phyloP scores from a whole-genome alignment of 202 grass and related monocot genomes.

The Saccharum hybrid region DNA sequence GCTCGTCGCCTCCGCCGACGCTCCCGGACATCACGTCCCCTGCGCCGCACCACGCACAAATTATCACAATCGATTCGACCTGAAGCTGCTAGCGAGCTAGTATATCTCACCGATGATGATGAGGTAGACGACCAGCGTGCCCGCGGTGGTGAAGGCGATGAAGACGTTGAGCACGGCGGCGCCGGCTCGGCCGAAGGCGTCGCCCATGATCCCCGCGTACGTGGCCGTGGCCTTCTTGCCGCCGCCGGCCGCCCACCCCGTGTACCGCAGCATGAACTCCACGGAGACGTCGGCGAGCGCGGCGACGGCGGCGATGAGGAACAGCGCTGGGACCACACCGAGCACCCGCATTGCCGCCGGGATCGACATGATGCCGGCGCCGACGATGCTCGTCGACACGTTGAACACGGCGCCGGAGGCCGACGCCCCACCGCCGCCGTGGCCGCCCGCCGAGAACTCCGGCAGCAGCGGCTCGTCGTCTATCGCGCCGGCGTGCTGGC shows the following conservation, averaged over 20 bases:
- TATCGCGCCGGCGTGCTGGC: background rate
- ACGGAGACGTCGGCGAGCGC: constrained; percentile 65
- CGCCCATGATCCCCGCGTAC: constrained; percentile 77
- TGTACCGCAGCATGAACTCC: constrained; percentile 80
- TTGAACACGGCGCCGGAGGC: constrained; percentile 83
- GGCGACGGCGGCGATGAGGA: constrained; percentile 55
- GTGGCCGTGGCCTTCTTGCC: background rate
- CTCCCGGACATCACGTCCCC: constrained; percentile 88
- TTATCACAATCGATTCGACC: background rate
- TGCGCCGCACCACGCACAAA: background rate
- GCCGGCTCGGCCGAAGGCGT: constrained; percentile 67
- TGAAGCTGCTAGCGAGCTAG: background rate
- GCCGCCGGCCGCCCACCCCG: constrained; percentile 40
- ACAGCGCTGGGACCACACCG: constrained; percentile 62
- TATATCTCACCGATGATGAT: constrained; percentile 77
- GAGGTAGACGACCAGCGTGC: constrained; percentile 83
- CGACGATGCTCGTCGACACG: constrained; percentile 82
- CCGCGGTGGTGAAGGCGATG: constrained; percentile 65
- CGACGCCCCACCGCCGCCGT: constrained; percentile 41
- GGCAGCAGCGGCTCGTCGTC: constrained; percentile 57
- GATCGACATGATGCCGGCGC: constrained; percentile 97
- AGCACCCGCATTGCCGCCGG: constrained; percentile 87
- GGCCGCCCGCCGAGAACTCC: constrained; percentile 23
- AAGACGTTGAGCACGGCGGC: constrained; percentile 64
- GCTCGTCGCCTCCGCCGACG: constrained; percentile 50